Evolutionary conservation across 352 stramenopile species (phyloP).

Genomic region (Phytophthora fragariae): DNA sequence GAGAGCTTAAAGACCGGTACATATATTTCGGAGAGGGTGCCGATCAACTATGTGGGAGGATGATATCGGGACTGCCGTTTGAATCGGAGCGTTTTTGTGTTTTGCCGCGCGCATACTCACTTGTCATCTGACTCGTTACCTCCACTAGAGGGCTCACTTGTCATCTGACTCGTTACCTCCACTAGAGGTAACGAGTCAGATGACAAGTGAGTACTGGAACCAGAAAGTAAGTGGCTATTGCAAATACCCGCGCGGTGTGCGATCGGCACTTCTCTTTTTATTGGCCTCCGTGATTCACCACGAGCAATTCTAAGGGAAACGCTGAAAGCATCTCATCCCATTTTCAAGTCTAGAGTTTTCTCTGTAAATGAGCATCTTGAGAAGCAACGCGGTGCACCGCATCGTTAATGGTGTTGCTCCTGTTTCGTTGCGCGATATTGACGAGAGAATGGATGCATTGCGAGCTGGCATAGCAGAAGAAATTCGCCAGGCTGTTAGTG

Average conservation of each 20-base stretch:
- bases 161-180: too few species aligned
- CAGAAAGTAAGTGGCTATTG: slow-evolving; percentile 7
- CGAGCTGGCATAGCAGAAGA: not conserved
- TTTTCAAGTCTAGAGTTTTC: slow-evolving; percentile 15
- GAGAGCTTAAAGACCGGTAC: slow-evolving; percentile 11
- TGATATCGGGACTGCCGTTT: slow-evolving; percentile 15
- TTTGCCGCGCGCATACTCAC: not conserved
- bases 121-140: too few species aligned
- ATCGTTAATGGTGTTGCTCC: slow-evolving; percentile 8
- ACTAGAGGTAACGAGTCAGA: not conserved
- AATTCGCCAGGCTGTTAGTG: not conserved
- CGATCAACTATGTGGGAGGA: slow-evolving; percentile 14
- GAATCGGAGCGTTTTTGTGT: slow-evolving; percentile 6
- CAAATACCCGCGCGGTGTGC: slow-evolving; percentile 6
- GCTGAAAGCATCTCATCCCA: not conserved
- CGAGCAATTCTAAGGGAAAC: slow-evolving; percentile 1
- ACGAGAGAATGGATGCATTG: not conserved
- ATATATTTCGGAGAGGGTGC: slow-evolving; percentile 15
- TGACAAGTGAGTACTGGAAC: slow-evolving; percentile 3
- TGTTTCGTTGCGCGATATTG: not conserved
- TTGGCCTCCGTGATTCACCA: slow-evolving; percentile 11
- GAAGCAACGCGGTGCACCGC: not conserved
- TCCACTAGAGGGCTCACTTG: too few species aligned
- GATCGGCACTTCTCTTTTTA: slow-evolving; percentile 4
- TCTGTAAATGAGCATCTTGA: slow-evolving; percentile 1